Base-by-base conservation (phyloP, 192 early-diverging fungal genomes). In the Coemansia sp. region DNA sequence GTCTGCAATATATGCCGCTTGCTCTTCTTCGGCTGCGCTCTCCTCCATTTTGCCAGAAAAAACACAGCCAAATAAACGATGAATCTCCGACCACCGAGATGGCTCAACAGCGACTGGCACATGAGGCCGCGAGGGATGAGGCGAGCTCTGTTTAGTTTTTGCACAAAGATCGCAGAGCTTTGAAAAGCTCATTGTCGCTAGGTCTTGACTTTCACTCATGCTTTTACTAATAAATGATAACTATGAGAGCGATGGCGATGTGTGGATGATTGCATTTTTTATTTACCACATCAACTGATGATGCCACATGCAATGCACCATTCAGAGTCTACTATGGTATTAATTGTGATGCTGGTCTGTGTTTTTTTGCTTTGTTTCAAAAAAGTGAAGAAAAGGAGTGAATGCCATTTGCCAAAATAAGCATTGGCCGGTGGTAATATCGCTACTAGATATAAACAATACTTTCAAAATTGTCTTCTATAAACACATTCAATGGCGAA, bases 61-160 rank as follows among this genome's bases (percentile, higher is more conserved):
- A 11, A 74, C 56, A 32, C 45, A 16, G 16, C 53, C 47, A 40
- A 81, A 75, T 5, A 75, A 43, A 8, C 6, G 18, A 40, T 81
- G 72, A 3, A 69, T 40, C 4, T 38, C 45, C 23, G 42, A 32
- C 69, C 65, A 74, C 26, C 10, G 38, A 4, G 65, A 42, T 9
- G 18, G 9, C 9, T 48, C 65, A 9, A 81, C 67, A 21, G 41
- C 26, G 9, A 59, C 45, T 21, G 65, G 32, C 9, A 69, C 39
- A 1, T 75, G 62, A 6, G 78, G 78, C 8, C 78, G 73, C 26
- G 72, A 71, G 8, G 78, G 78, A 41, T 81, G 78, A 13, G 78
- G 78, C 23, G 73, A 75, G 13, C 23, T 44, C 19, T 63, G 67
- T 38, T 40, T 64, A 16, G 44, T 37, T 42, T 68, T 60, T 4